Percentiles rank a stretch among this genome's conserved stretches.
phyloP scores from a whole-genome alignment of 352 stramenopile genomes.

The Globisporangium paddicum region DNA sequence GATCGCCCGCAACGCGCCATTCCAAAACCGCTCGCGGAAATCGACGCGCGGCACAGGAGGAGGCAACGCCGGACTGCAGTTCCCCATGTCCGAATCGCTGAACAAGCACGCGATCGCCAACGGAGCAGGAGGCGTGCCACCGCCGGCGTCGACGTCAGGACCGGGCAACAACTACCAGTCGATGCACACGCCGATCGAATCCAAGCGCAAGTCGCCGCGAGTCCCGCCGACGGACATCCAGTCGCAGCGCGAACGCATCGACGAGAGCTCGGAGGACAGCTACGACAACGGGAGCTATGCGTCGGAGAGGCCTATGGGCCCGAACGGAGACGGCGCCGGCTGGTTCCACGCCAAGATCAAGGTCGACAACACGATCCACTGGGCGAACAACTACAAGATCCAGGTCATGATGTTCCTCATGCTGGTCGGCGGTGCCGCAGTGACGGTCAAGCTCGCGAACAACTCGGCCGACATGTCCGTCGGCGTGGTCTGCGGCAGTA shows the following conservation, averaged over 20 bases:
- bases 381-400: constrained; percentile 89
- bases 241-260: constrained; percentile 34
- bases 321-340: constrained; percentile 52
- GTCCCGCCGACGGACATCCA: constrained; percentile 8
- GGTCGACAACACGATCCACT: constrained; percentile 79
- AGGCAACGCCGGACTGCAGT: constrained; percentile 7
- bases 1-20: not conserved
- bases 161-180: constrained; percentile 30
- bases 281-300: constrained; percentile 67
- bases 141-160: not conserved
- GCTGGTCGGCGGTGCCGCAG: constrained; percentile 47
- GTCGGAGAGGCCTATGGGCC: constrained; percentile 52
- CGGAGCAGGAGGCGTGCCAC: not conserved
- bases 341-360: constrained; percentile 89
- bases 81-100: constrained; percentile 12
- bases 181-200: constrained; percentile 52
- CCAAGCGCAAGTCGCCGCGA: constrained; percentile 24
- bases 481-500: constrained; percentile 62
- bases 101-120: not conserved
- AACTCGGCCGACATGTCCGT: constrained; percentile 55
- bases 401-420: constrained; percentile 73
- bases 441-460: constrained; percentile 57
- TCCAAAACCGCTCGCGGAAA: constrained; percentile 3
- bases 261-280: constrained; percentile 74
- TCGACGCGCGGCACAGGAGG: not conserved